Evolutionary conservation across 2,329 filamentous ascomycete species (phyloP).

Genomic region (Fusarium subglutinans): DNA sequence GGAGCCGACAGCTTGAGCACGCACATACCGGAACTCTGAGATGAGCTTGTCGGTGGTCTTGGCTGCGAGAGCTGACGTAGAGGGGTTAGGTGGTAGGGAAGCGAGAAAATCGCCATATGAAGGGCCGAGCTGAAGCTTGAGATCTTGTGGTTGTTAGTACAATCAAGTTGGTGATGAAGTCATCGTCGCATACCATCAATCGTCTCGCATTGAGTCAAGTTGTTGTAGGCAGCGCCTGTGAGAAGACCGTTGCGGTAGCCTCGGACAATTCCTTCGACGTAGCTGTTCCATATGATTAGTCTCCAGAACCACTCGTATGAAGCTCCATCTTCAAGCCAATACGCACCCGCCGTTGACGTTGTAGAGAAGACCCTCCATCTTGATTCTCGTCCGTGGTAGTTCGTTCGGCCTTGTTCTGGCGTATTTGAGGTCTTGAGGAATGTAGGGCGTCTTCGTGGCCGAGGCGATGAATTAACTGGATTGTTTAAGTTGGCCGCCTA

Average conservation of each 20-base stretch:
- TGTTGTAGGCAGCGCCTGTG: slow-evolving; percentile 89
- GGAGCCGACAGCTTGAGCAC: slow-evolving; percentile 90
- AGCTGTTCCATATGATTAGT: slow-evolving; percentile 64
- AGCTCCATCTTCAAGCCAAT: slow-evolving; percentile 7
- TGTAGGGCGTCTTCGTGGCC: slow-evolving; percentile 14
- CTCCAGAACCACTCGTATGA: slow-evolving; percentile 34
- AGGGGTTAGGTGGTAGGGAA: slow-evolving; percentile 93
- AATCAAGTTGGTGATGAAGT: neutral
- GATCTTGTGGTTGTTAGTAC: slow-evolving; percentile 66
- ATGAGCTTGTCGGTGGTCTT: slow-evolving; percentile 99
- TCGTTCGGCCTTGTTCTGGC: neutral
- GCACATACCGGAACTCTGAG: slow-evolving; percentile 94
- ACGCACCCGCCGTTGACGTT: slow-evolving; percentile 91
- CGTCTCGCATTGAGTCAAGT: slow-evolving; percentile 96
- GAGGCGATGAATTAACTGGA: slow-evolving; percentile 29
- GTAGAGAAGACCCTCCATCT: slow-evolving; percentile 92
- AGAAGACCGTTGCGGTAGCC: slow-evolving; percentile 96
- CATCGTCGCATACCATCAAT: slow-evolving; percentile 77
- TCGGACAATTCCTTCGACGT: slow-evolving; percentile 96
- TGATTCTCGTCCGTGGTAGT: slow-evolving; percentile 34
- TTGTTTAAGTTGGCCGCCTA: slow-evolving; percentile 42
- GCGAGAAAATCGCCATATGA: slow-evolving; percentile 97
- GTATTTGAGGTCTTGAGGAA: slow-evolving; percentile 3
- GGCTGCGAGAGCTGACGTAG: slow-evolving; percentile 90
- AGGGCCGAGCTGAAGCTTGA: slow-evolving; percentile 96